Conservation (phyloP, 345 rosid genomes). For the Ailanthus altissimus region DNA sequence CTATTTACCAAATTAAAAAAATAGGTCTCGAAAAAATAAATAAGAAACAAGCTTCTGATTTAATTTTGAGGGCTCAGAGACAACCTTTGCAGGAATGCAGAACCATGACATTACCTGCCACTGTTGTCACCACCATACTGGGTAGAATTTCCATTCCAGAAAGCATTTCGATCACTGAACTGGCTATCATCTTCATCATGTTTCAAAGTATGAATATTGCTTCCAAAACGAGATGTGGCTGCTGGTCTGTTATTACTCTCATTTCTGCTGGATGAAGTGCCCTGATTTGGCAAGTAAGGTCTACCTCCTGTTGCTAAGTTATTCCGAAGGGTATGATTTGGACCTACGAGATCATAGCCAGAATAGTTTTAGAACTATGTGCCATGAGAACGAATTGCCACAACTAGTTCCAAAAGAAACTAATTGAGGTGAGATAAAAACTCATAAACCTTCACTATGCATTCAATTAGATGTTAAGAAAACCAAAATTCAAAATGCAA, state of each 20-base stretch:
- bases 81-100: not conserved
- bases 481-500: not conserved
- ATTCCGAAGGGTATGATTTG: constrained; percentile 43
- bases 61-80: not conserved
- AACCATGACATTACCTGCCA: constrained; percentile 29
- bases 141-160: constrained; percentile 93
- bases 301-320: constrained; percentile 35
- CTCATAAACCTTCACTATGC: not conserved
- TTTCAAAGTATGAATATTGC: constrained; percentile 77
- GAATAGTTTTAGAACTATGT: not conserved
- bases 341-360: constrained; percentile 39
- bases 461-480: not conserved
- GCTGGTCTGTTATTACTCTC: constrained; percentile 44
- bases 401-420: not conserved
- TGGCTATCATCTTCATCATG: constrained; percentile 65
- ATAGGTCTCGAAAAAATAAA: not conserved
- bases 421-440: not conserved
- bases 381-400: not conserved
- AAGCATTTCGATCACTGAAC: constrained; percentile 64
- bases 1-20: not conserved
- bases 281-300: constrained; percentile 29
- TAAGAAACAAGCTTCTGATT: constrained; percentile 18
- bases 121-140: constrained; percentile 64
- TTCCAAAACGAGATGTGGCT: constrained; percentile 51
- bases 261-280: constrained; percentile 35